phyloP scores from a whole-genome alignment of 495 filamentous ascomycete genomes.

The Apiosordaria backusii region DNA sequence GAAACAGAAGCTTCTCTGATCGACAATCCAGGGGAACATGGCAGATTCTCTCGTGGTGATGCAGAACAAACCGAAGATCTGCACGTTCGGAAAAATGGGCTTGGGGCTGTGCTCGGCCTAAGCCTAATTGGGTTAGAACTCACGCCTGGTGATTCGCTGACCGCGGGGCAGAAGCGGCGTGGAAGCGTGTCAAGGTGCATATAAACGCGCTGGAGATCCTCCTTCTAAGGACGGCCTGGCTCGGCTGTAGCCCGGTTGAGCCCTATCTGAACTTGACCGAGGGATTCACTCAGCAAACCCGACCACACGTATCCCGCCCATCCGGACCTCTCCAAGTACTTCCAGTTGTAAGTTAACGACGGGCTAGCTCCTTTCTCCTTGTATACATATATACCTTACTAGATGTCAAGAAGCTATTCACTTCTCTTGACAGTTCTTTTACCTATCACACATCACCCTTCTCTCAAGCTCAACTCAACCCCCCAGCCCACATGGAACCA shows the following conservation, averaged over 20 bases:
- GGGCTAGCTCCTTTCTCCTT: background rate
- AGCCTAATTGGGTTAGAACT: constrained; percentile 18
- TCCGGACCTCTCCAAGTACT: background rate
- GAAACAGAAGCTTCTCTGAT: background rate
- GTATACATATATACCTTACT: background rate
- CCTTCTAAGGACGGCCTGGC: background rate
- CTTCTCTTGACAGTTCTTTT: too few relatives aligned
- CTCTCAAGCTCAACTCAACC: too few relatives aligned
- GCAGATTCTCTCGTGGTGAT: constrained; percentile 2
- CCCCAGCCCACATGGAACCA: too few relatives aligned
- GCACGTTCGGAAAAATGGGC: constrained; percentile 8
- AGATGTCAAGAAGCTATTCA: too few relatives aligned
- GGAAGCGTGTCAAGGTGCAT: constrained; percentile 17
- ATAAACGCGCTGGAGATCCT: constrained; percentile 27
- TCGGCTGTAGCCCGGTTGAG: background rate
- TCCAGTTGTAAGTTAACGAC: background rate
- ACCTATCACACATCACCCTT: background rate
- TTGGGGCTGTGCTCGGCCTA: constrained; percentile 22
- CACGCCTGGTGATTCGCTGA: constrained; percentile 19
- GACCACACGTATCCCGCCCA: too few relatives aligned
- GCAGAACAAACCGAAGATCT: constrained; percentile 8
- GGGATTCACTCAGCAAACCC: background rate
- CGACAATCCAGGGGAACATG: background rate
- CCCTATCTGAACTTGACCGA: background rate
- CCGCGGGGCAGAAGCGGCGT: constrained; percentile 8